Percentiles rank a stretch among this genome's conserved stretches.
phyloP scores from a whole-genome alignment of 2,329 filamentous ascomycete genomes.

The Colletotrichum camelliae region DNA sequence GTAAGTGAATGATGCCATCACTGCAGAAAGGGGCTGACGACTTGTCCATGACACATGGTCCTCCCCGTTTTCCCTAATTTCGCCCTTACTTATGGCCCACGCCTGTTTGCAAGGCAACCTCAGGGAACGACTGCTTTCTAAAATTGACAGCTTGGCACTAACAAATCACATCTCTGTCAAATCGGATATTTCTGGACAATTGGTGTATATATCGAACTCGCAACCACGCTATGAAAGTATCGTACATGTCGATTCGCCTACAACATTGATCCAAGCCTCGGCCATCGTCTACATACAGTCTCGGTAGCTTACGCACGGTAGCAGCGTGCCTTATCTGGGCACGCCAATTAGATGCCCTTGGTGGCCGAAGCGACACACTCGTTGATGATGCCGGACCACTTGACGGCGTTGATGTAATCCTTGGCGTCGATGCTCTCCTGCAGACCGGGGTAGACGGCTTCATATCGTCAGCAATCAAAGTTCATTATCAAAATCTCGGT shows the following conservation, averaged over 20 bases:
- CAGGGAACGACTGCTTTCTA: background rate
- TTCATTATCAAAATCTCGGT: background rate
- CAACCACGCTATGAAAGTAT: background rate
- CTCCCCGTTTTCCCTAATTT: background rate
- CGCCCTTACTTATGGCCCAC: fast-evolving
- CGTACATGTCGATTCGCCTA: background rate
- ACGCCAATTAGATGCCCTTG: constrained; percentile 30
- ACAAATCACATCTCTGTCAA: background rate
- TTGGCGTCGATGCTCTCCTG: constrained; percentile 66
- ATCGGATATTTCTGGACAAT: background rate
- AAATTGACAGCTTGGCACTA: fast-evolving
- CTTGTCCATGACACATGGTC: background rate
- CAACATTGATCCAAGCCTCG: background rate
- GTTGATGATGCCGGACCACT: constrained; percentile 66
- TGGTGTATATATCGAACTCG: background rate
- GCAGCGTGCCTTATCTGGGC: too few relatives aligned
- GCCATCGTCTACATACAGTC: fast-evolving
- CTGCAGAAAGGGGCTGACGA: fast-evolving
- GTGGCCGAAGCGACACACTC: constrained; percentile 53
- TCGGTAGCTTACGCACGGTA: background rate
- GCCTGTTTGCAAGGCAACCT: background rate
- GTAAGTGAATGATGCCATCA: background rate
- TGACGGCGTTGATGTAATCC: constrained; percentile 62
- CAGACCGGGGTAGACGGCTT: constrained; percentile 67
- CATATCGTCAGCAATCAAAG: constrained; percentile 16